A percentile compares a stretch with the other conserved stretches of the same genome.
phyloP scores from a whole-genome alignment of 2,329 filamentous ascomycete genomes.

The Chrysoporthe puriensis region DNA sequence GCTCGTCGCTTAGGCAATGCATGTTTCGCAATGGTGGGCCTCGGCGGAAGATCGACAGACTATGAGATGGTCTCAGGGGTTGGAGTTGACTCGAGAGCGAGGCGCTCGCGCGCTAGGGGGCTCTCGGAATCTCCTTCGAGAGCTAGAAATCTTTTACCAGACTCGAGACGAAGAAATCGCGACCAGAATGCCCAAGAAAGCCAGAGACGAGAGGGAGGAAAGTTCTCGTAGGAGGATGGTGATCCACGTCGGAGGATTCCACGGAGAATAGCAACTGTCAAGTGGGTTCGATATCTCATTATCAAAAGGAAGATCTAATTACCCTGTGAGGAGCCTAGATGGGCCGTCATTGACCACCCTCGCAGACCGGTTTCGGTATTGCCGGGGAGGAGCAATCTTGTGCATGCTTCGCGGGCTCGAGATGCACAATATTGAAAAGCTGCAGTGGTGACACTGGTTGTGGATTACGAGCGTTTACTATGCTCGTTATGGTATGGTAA shows the following conservation, averaged over 20 bases:
- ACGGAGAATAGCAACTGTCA: no score
- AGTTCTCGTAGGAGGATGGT: neutral
- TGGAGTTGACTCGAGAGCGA: neutral
- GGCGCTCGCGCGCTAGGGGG: neutral
- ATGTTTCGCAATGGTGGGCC: constrained; percentile 12
- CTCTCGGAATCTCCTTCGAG: neutral
- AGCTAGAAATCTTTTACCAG: neutral
- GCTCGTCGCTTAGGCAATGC: neutral
- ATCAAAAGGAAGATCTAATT: no score
- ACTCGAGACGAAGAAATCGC: neutral
- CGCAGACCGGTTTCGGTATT: no score
- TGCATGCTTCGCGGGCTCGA: neutral
- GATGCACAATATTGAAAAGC: neutral
- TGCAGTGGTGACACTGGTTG: neutral
- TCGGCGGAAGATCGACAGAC: neutral
- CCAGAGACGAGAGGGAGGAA: neutral
- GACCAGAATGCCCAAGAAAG: neutral
- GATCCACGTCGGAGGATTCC: no score
- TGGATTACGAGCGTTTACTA: no score
- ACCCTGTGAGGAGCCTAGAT: no score
- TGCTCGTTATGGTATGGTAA: neutral
- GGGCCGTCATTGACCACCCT: no score
- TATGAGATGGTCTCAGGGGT: neutral
- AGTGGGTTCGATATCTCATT: no score
- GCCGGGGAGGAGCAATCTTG: neutral